A percentile compares a stretch with the other conserved stretches of the same genome.
Evolutionary conservation across 2,329 filamentous ascomycete species (phyloP).

Genomic region (Trichoderma sp.): DNA sequence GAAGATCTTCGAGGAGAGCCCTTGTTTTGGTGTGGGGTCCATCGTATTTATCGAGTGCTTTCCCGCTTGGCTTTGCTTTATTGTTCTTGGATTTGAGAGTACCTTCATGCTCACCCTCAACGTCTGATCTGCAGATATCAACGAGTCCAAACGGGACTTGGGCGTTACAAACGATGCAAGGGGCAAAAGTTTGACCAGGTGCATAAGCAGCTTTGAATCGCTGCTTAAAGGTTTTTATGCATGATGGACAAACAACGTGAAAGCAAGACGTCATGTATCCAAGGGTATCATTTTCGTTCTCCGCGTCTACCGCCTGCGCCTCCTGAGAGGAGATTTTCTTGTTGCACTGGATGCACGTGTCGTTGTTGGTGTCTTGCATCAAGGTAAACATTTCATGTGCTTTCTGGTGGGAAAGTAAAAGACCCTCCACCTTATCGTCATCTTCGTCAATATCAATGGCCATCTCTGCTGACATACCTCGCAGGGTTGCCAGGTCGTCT

Average conservation of each 20-base stretch:
- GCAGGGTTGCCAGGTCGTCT: constrained; percentile 77
- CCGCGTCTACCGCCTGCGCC: constrained; percentile 60
- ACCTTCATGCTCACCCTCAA: constrained; percentile 60
- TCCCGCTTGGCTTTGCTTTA: constrained; percentile 43
- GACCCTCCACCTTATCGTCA: constrained; percentile 65
- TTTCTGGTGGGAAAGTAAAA: constrained; percentile 66
- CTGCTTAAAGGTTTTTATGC: constrained; percentile 64
- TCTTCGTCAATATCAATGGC: constrained; percentile 90
- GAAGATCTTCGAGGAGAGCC: constrained; percentile 75
- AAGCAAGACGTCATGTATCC: constrained; percentile 86
- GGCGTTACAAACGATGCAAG: constrained; percentile 71
- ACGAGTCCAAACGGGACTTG: constrained; percentile 68
- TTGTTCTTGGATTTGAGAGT: constrained; percentile 44
- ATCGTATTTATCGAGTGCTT: constrained; percentile 71
- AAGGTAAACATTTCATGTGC: constrained; percentile 85
- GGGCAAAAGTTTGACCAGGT: constrained; percentile 48
- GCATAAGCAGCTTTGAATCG: constrained; percentile 50
- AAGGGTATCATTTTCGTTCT: constrained; percentile 64
- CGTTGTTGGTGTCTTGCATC: constrained; percentile 79
- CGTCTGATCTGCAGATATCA: constrained; percentile 66
- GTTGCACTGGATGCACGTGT: constrained; percentile 72
- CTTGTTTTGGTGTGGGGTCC: constrained; percentile 93
- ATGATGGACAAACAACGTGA: constrained; percentile 79
- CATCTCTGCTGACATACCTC: constrained; percentile 80
- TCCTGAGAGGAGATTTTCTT: constrained; percentile 63